Evolutionary conservation across 495 filamentous ascomycete genomes (phyloP).

Genomic region (Neurospora sp.): DNA sequence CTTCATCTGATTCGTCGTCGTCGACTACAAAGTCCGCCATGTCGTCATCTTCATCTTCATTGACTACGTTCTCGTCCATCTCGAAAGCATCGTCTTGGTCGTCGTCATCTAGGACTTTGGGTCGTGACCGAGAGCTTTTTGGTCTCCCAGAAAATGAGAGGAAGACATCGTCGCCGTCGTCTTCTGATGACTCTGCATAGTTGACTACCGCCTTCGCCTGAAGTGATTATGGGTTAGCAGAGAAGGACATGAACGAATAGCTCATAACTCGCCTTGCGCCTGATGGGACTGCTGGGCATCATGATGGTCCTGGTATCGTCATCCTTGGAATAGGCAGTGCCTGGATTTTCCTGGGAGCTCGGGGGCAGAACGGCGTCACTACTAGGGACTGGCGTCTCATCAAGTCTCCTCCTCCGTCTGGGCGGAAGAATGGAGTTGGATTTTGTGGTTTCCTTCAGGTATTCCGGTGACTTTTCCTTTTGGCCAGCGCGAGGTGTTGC

Average conservation of each 20-base stretch:
- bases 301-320: conserved; percentile 25
- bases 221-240: conserved; percentile 9
- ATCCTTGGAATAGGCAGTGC: background rate
- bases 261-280: conserved; percentile 36
- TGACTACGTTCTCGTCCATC: conserved; percentile 42
- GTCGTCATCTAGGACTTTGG: conserved; percentile 38
- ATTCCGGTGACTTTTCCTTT: conserved; percentile 21
- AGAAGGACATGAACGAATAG: background rate
- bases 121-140: conserved; percentile 19
- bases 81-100: conserved; percentile 53
- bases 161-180: conserved; percentile 51
- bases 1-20: conserved; percentile 60
- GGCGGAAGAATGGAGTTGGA: conserved; percentile 27
- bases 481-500: conserved; percentile 11
- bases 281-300: conserved; percentile 47
- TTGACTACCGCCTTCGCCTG: conserved; percentile 47
- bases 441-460: conserved; percentile 35
- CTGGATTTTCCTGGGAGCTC: conserved; percentile 46
- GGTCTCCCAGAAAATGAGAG: conserved; percentile 25
- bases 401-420: conserved; percentile 27
- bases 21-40: conserved; percentile 84
- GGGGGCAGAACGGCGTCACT: conserved; percentile 54
- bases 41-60: conserved; percentile 55
- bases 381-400: conserved; percentile 67
- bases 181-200: conserved; percentile 57